These are phyloP conservation scores for Suillus tomentosus DNA, from an alignment of 768 basidiomycete genomes.

Conservation along the genomic window DNA sequence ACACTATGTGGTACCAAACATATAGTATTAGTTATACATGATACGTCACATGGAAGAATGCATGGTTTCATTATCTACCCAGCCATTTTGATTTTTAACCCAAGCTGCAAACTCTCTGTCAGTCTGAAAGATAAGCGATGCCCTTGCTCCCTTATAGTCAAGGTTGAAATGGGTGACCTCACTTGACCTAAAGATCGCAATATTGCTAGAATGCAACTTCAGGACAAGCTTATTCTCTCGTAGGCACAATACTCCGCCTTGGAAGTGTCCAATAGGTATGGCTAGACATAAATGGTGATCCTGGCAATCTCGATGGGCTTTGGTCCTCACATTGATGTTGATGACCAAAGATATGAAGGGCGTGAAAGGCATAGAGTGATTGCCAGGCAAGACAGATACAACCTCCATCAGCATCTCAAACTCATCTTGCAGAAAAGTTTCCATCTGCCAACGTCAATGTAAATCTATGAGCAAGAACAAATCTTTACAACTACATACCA, in stretches of 20 bases:
- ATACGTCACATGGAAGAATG: background rate
- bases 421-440: conserved; percentile 2
- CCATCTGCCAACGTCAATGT: background rate
- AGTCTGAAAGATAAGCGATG: conserved; percentile 13
- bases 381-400: background rate
- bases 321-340: conserved; percentile 15
- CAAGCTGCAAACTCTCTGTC: conserved; percentile 10
- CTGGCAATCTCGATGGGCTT: conserved; percentile 7
- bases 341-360: conserved; percentile 5
- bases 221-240: conserved; percentile 14
- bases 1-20: background rate
- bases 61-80: conserved; percentile 2
- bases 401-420: conserved; percentile 8
- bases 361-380: background rate
- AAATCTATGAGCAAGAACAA: background rate
- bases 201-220: conserved; percentile 3
- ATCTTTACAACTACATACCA: background rate
- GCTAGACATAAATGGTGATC: conserved; percentile 10
- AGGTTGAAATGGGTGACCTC: conserved; percentile 14
- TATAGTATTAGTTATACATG: background rate
- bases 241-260: conserved; percentile 12
- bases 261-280: conserved; percentile 9
- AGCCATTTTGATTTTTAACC: conserved; percentile 5
- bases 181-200: conserved; percentile 11
- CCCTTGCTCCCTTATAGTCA: conserved; percentile 8